A percentile compares a stretch with the other conserved stretches of the same genome.
These are phyloP conservation scores for Scytalidium lignicola DNA, from an alignment of 2,329 filamentous ascomycete genomes.

Conservation along the genomic window DNA sequence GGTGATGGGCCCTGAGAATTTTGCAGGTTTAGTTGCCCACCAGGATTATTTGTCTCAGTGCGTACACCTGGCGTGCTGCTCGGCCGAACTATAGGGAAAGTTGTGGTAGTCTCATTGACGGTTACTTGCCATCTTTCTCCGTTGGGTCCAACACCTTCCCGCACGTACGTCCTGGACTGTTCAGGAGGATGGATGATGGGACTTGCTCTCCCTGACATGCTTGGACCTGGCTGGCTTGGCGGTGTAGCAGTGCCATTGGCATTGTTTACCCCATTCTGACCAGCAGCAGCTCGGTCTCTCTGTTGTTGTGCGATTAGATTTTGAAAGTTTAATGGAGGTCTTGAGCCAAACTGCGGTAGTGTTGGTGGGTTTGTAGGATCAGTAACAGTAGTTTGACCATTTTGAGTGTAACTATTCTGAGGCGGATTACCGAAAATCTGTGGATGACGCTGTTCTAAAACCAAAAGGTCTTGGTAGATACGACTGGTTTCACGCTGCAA, in stretches of 20 bases:
- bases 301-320: constrained; percentile 23
- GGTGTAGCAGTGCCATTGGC: constrained; percentile 6
- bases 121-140: constrained; percentile 48
- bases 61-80: neutral
- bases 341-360: neutral
- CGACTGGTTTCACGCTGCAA: constrained; percentile 42
- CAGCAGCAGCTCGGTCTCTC: constrained; percentile 17
- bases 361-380: neutral
- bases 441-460: neutral
- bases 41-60: neutral
- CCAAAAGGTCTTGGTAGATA: constrained; percentile 30
- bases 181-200: constrained; percentile 28
- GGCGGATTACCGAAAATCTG: neutral
- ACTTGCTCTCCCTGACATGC: constrained; percentile 19
- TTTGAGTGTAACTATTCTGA: neutral
- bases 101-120: constrained; percentile 38
- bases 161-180: constrained; percentile 38
- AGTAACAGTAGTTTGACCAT: neutral
- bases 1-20: neutral
- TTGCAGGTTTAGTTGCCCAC: neutral
- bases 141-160: constrained; percentile 45
- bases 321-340: constrained; percentile 14
- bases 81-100: constrained; percentile 13
- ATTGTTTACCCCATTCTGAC: constrained; percentile 18
- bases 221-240: constrained; percentile 18